These are phyloP conservation scores for Syncephalastrum racemosum DNA, from an alignment of 371 early-diverging fungal species.

Conservation along the genomic window DNA sequence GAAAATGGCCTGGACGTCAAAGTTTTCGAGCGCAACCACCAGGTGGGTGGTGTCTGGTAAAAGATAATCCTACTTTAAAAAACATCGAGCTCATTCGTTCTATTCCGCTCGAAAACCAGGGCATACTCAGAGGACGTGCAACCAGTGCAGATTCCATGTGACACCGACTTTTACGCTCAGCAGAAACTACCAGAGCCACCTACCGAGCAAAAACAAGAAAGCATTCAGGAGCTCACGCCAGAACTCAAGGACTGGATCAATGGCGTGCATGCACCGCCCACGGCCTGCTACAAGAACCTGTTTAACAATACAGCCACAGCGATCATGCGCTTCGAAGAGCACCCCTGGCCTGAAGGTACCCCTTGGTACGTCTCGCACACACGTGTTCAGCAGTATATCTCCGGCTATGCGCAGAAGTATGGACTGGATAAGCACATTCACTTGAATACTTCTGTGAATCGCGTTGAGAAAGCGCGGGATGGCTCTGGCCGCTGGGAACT, in stretches of 20 bases:
- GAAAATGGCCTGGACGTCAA: conserved; percentile 38
- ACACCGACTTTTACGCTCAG: not conserved
- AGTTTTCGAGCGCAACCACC: conserved; percentile 30
- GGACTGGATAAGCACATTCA: conserved; percentile 25
- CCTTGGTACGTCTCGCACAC: conserved; percentile 33
- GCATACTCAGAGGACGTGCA: conserved; percentile 14
- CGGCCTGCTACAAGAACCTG: conserved; percentile 11
- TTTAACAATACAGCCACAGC: conserved; percentile 18
- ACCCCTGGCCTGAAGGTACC: conserved; percentile 22
- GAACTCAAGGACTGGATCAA: conserved; percentile 9
- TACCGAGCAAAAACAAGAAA: not conserved
- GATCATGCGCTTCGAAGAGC: conserved; percentile 22
- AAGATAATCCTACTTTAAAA: not conserved
- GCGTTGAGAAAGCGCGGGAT: conserved; percentile 15
- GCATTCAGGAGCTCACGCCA: not conserved
- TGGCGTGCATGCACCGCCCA: conserved; percentile 17
- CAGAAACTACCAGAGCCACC: not conserved
- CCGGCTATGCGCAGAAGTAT: conserved; percentile 25
- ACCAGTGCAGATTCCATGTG: not conserved
- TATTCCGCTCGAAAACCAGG: not conserved
- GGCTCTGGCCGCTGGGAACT: conserved; percentile 23
- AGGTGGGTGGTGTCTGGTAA: conserved; percentile 40
- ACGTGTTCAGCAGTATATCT: conserved; percentile 26
- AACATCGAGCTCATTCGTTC: not conserved
- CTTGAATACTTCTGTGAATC: conserved; percentile 32